Evolutionary conservation across 2,329 filamentous ascomycete genomes (phyloP).

Genomic region (Venturia effusa): DNA sequence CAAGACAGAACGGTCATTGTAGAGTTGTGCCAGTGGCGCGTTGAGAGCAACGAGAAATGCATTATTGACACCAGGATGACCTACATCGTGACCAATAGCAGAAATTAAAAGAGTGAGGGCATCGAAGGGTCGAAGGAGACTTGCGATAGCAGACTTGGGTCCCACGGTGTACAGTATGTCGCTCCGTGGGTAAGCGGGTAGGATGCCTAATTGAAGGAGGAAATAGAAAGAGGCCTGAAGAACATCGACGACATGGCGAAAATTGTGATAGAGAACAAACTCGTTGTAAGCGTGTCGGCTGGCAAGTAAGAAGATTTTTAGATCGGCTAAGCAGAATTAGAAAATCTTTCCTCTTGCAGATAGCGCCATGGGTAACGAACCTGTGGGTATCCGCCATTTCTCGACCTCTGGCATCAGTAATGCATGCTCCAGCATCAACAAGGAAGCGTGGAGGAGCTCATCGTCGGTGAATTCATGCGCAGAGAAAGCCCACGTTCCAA

Average conservation of each 20-base stretch:
- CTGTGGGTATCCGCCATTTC: conserved; percentile 66
- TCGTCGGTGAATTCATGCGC: conserved; percentile 86
- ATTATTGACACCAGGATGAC: conserved; percentile 96
- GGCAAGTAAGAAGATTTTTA: conserved; percentile 76
- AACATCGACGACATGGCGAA: conserved; percentile 92
- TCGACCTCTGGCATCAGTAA: conserved; percentile 71
- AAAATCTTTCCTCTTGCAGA: conserved; percentile 24
- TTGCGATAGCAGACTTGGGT: conserved; percentile 55
- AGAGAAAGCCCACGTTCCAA: conserved; percentile 78
- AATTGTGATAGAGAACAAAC: conserved; percentile 96
- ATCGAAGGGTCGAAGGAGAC: conserved; percentile 74
- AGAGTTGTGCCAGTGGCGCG: conserved; percentile 84
- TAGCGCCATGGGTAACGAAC: conserved; percentile 39
- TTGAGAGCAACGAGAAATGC: conserved; percentile 88
- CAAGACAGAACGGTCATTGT: conserved; percentile 92
- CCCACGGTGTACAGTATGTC: conserved; percentile 17
- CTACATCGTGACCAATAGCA: conserved; percentile 96
- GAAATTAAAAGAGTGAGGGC: conserved; percentile 81
- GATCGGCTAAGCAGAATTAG: conserved; percentile 50
- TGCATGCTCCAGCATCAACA: conserved; percentile 82
- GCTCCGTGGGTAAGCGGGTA: conserved; percentile 53
- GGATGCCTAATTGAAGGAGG: conserved; percentile 65
- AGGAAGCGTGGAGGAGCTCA: conserved; percentile 75
- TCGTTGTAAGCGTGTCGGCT: conserved; percentile 91
- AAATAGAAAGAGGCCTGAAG: conserved; percentile 89